Base-by-base conservation (phyloP, 2,329 filamentous ascomycete species). In the Hypoxylon sp. region DNA sequence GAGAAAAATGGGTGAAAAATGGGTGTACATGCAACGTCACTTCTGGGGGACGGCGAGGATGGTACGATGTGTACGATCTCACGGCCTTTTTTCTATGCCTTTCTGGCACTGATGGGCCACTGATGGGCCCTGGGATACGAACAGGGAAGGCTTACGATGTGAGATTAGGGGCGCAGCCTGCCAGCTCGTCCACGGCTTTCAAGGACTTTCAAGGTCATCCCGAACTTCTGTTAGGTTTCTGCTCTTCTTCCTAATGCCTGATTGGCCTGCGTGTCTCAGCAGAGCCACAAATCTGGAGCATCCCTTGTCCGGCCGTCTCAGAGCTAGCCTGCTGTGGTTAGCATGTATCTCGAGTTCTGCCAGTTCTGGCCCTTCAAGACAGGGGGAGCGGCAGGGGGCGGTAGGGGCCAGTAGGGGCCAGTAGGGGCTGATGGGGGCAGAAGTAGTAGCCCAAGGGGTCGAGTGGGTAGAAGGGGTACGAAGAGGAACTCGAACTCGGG, bases 91-190 rank as follows among this genome's bases (percentile, higher is more conserved):
- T 27, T 59, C 35, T 61, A 45, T 18, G 31, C n/a, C 31, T 8
- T 29, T 45, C n/a, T n/a, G n/a, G n/a, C n/a, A n/a, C n/a, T n/a
- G n/a, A n/a, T n/a, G n/a, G n/a, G n/a, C n/a, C 35, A 20, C 52
- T 56, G 55, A 64, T 62, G 40, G 42, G 42, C 55, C 47, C 57
- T 58, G 11, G 60, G 60, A 63, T 63, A 60, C 57, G 55, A 59
- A 51, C 61, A 59, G 52, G 61, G 59, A 41, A 49, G 15, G 50
- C 51, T 64, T 55, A 62, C 55, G 58, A 64, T 62, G 55, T 33
- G 51, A 64, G 52, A 58, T 58, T 52, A 55, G 58, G 57, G 61
- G 61, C 61, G 55, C 61, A 63, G 61, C 41, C n/a, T n/a, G n/a
- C n/a, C n/a, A n/a, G n/a, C n/a, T n/a, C n/a, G n/a, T n/a, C n/a